phyloP scores from a whole-genome alignment of 495 filamentous ascomycete genomes.

The Aspergillus heteromorphus region DNA sequence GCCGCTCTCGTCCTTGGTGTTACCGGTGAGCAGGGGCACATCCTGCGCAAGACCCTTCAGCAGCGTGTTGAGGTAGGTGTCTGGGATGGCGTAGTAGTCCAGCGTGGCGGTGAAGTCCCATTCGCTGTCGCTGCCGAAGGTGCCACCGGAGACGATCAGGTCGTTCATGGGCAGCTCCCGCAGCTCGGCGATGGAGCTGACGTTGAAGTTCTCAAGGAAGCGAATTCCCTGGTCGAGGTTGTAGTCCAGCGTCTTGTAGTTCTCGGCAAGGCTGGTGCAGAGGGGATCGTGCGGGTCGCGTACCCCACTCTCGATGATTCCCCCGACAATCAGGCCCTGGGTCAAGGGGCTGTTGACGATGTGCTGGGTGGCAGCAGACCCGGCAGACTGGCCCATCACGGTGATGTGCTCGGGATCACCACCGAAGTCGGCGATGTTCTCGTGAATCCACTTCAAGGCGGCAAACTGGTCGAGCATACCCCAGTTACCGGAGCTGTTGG shows the following conservation, averaged over 20 bases:
- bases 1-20: constrained; percentile 7
- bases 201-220: background rate
- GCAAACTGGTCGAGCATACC: constrained; percentile 5
- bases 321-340: background rate
- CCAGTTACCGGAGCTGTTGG: constrained; percentile 33
- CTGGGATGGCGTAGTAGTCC: constrained; percentile 2
- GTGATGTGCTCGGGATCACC: constrained; percentile 48
- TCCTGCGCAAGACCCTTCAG: background rate
- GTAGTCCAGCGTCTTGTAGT: background rate
- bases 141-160: background rate
- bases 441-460: constrained; percentile 44
- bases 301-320: constrained; percentile 1
- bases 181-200: background rate
- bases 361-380: constrained; percentile 29
- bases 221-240: background rate
- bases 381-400: constrained; percentile 33
- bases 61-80: constrained; percentile 3
- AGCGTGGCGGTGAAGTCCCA: background rate
- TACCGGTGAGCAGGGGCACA: constrained; percentile 4
- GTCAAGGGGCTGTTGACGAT: constrained; percentile 1
- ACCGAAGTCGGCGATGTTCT: constrained; percentile 49
- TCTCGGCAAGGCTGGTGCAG: background rate
- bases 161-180: background rate
- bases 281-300: constrained; percentile 4
- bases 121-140: background rate